phyloP scores from a whole-genome alignment of 169 alveolate species.

The Plasmodium coatneyi region DNA sequence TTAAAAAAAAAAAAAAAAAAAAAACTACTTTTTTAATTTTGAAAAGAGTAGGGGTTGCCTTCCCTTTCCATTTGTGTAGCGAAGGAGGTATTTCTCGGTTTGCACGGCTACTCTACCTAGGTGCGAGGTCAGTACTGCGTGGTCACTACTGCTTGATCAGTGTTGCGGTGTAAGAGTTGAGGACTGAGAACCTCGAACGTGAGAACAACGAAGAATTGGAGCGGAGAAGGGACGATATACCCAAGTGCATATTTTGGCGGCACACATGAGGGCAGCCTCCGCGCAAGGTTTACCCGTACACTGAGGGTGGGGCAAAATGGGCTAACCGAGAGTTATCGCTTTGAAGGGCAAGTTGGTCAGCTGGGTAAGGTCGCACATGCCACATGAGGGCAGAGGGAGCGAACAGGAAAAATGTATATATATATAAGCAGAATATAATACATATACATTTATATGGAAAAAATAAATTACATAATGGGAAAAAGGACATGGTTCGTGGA shows the following conservation, averaged over 20 bases:
- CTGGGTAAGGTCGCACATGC: not conserved
- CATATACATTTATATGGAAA: not conserved
- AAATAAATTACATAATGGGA: not conserved
- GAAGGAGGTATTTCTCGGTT: not conserved
- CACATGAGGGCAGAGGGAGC: not conserved
- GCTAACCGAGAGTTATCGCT: not conserved
- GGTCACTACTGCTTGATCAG: not conserved
- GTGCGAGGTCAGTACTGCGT: not conserved
- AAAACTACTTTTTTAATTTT: not conserved
- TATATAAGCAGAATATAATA: too few species aligned
- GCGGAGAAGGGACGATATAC: not conserved
- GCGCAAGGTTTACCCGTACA: not conserved
- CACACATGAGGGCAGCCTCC: not conserved
- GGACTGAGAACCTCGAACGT: not conserved
- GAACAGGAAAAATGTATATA: not conserved
- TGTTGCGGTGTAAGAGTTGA: not conserved
- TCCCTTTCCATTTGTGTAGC: not conserved
- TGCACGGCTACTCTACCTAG: not conserved
- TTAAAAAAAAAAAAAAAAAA: not conserved
- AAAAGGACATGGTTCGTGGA: not conserved
- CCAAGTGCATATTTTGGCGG: not conserved
- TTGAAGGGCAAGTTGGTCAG: not conserved
- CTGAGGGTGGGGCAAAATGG: not conserved
- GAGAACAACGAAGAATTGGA: not conserved
- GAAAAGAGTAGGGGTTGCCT: not conserved